phyloP scores from a whole-genome alignment of 2,329 filamentous ascomycete species.

The Emergomyces orientalis region DNA sequence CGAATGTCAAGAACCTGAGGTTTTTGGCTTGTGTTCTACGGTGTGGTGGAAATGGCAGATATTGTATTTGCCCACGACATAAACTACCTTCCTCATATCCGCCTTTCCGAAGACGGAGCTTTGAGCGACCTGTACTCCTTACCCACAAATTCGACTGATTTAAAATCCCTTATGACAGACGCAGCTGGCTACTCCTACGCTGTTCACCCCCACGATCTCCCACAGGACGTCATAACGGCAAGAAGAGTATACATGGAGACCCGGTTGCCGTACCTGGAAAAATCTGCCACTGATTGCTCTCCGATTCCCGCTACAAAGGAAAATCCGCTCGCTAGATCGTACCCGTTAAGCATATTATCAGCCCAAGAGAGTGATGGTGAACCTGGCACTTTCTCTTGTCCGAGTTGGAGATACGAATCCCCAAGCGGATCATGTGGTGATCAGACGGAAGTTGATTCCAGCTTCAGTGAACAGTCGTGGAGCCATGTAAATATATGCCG shows the following conservation, averaged over 20 bases:
- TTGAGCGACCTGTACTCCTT: not conserved
- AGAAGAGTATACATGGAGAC: conserved; percentile 11
- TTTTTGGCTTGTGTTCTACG: not conserved
- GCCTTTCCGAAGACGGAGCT: conserved; percentile 6
- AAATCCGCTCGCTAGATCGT: conserved; percentile 7
- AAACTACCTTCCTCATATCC: conserved; percentile 7
- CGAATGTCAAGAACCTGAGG: not conserved
- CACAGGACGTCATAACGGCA: not conserved
- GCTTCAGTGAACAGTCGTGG: conserved; percentile 16
- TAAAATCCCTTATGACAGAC: conserved; percentile 2
- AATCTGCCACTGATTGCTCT: conserved; percentile 8
- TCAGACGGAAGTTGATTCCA: conserved; percentile 12
- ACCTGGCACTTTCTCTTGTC: not conserved
- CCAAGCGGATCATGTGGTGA: conserved; percentile 15
- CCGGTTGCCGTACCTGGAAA: conserved; percentile 12
- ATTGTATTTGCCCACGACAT: not conserved
- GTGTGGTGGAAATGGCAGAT: not conserved
- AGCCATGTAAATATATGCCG: conserved; percentile 3
- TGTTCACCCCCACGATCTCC: not conserved
- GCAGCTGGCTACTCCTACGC: conserved; percentile 1
- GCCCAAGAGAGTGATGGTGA: conserved; percentile 5
- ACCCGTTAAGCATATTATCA: not conserved
- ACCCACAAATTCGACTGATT: conserved; percentile 4
- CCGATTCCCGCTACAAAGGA: conserved; percentile 6
- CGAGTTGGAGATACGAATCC: conserved; percentile 12